Base-by-base conservation (phyloP, 176 grass and related monocot species). In the Miscanthus lutarioriparius region DNA sequence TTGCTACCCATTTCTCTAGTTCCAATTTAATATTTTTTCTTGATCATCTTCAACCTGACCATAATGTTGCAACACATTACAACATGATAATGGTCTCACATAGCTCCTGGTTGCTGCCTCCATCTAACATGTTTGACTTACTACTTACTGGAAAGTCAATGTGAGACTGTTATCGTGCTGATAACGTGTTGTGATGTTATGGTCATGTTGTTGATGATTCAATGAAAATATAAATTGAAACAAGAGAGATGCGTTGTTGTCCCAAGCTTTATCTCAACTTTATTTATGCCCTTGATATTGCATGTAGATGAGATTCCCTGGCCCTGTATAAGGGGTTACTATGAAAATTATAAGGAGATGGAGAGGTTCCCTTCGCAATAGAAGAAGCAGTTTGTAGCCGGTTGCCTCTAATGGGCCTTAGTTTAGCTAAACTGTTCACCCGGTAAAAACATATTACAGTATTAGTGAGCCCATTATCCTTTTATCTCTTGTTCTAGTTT, bases 221-320 rank as follows among this genome's bases (percentile, higher is more conserved):
- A 20, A 66, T 32, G 19, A 64, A 66, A 47, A 45, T 79, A 45
- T 66, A n/a, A 30, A 66, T 38, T 22, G 25, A 30, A 32, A 67
- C 6, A 23, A 48, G 62, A 80, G 39, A 47, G 5, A 66, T 14
- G 10, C 17, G 19, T 22, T 22, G 16, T 47, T 22, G 5, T 80
- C 14, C 61, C 30, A 80, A 67, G 10, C 41, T 80, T 67, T 79
- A 28, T 23, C 28, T 80, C 54, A 47, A 51, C 63, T 67, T 65
- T 59, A 3, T 59, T 37, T 62, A 36, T 49, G 10, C 25, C 2
- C 25, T 67, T 65, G 38, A 74, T 74, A 8, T 74, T 14, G 70
- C 45, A 4, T 75, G 16, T 51, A 4, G 72, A 49, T 11, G 44
- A 32, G 22, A 40, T 22, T 7, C 54, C 22, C 54, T 59, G 20